A percentile compares a stretch with the other conserved stretches of the same genome.
These are phyloP conservation scores for Kwoniella sp. DNA, from an alignment of 768 basidiomycete species.

Conservation along the genomic window DNA sequence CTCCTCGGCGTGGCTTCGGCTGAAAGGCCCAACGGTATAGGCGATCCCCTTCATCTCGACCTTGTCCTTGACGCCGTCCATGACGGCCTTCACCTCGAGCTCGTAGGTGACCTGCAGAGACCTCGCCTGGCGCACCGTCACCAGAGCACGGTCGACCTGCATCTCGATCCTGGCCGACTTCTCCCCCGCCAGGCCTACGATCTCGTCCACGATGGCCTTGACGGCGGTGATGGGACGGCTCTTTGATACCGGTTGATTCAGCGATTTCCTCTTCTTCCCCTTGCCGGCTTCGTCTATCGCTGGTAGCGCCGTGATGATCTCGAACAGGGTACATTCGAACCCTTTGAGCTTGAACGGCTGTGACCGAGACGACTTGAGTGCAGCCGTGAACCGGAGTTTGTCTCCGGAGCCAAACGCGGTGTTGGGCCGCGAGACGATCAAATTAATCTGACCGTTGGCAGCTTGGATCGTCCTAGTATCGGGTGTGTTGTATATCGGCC, in stretches of 20 bases:
- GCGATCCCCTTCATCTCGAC: conserved; percentile 34
- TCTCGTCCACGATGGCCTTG: conserved; percentile 61
- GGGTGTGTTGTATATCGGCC: conserved; percentile 65
- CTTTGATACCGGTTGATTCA: conserved; percentile 60
- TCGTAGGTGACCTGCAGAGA: conserved; percentile 75
- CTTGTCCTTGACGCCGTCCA: conserved; percentile 56
- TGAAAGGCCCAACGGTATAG: conserved; percentile 38
- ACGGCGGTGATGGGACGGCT: conserved; percentile 55
- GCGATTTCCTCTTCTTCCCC: conserved; percentile 40
- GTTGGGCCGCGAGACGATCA: conserved; percentile 68
- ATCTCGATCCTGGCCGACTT: conserved; percentile 60
- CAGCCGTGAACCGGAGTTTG: conserved; percentile 66
- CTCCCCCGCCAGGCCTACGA: conserved; percentile 67
- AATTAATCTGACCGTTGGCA: conserved; percentile 64
- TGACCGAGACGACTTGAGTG: conserved; percentile 66
- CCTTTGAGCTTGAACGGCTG: conserved; percentile 71
- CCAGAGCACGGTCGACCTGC: conserved; percentile 63
- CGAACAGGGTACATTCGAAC: conserved; percentile 74
- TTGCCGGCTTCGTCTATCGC: conserved; percentile 43
- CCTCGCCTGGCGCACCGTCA: conserved; percentile 66
- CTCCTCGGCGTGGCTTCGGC: conserved; percentile 31
- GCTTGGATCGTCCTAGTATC: conserved; percentile 49
- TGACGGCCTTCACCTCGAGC: conserved; percentile 69
- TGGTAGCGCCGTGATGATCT: conserved; percentile 68
- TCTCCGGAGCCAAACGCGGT: conserved; percentile 86